These are phyloP conservation scores for Acanthamoeba rhysodes DNA, from an alignment of 208 protist genomes.

Conservation along the genomic window DNA sequence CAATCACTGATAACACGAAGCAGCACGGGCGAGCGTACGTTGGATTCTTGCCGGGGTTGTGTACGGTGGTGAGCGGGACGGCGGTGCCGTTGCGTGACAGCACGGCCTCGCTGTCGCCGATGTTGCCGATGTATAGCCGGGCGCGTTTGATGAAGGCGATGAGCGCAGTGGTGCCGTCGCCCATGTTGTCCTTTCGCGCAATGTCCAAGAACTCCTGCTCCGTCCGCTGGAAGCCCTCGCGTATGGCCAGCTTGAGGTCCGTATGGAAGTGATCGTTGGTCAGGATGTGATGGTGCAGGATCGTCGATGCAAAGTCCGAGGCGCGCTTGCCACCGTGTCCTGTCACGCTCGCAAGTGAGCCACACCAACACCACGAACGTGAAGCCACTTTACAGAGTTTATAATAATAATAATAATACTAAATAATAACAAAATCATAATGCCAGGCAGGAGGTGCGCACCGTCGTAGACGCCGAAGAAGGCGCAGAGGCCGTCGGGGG, in stretches of 20 bases:
- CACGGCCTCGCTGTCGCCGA: slow-evolving; percentile 47
- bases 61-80: background rate
- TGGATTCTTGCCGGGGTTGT: slow-evolving; percentile 64
- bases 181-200: slow-evolving; percentile 18
- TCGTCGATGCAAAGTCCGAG: background rate
- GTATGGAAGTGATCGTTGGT: background rate
- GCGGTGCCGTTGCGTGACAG: slow-evolving; percentile 14
- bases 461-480: slow-evolving; percentile 61
- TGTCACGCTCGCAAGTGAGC: background rate
- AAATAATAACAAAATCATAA: no score
- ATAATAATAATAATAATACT: no score
- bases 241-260: slow-evolving; percentile 22
- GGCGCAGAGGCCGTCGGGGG: slow-evolving; percentile 11
- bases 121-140: slow-evolving; percentile 14
- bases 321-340: slow-evolving; percentile 33
- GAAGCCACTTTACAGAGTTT: no score
- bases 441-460: background rate
- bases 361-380: no score
- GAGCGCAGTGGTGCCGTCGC: slow-evolving; percentile 45
- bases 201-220: slow-evolving; percentile 49
- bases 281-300: slow-evolving; percentile 42
- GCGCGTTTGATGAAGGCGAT: slow-evolving; percentile 11
- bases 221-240: slow-evolving; percentile 6
- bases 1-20: background rate
- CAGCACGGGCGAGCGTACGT: background rate